These are phyloP conservation scores for Citrullus colocynthis DNA, from an alignment of 306 rosid species.

Conservation along the genomic window DNA sequence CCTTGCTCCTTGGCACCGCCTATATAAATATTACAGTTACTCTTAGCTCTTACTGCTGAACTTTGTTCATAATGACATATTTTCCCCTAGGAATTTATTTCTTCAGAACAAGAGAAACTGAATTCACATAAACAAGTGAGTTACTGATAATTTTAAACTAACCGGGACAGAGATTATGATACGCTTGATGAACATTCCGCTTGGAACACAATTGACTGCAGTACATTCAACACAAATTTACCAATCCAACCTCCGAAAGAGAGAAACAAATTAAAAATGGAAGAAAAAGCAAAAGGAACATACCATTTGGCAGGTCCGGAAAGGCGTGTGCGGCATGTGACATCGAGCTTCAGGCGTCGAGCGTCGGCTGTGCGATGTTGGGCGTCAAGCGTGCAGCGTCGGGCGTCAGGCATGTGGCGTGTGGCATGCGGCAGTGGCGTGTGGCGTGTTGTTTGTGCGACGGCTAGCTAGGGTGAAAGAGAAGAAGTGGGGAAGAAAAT, in stretches of 20 bases:
- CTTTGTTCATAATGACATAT: background rate
- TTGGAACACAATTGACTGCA: background rate
- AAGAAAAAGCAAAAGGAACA: background rate
- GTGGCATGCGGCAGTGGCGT: no score
- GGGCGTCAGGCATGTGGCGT: no score
- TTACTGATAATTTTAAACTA: slow-evolving; percentile 8
- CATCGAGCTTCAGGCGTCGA: no score
- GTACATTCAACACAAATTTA: no score
- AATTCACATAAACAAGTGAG: background rate
- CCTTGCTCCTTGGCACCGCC: slow-evolving; percentile 91
- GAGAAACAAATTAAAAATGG: background rate
- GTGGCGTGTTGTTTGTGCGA: no score
- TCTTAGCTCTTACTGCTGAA: background rate
- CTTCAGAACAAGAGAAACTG: background rate
- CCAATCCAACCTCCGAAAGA: background rate
- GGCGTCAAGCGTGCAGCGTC: no score
- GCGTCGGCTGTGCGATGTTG: no score
- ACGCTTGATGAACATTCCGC: slow-evolving; percentile 81
- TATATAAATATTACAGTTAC: background rate
- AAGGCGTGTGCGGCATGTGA: slow-evolving; percentile 39
- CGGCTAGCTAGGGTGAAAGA: no score
- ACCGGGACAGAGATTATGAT: slow-evolving; percentile 71
- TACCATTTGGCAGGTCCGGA: slow-evolving; percentile 75
- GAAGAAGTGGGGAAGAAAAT: no score
- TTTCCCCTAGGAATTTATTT: background rate